Evolutionary conservation across 805 yeast genomes (phyloP).

Genomic region (Candida silvicultrix): DNA sequence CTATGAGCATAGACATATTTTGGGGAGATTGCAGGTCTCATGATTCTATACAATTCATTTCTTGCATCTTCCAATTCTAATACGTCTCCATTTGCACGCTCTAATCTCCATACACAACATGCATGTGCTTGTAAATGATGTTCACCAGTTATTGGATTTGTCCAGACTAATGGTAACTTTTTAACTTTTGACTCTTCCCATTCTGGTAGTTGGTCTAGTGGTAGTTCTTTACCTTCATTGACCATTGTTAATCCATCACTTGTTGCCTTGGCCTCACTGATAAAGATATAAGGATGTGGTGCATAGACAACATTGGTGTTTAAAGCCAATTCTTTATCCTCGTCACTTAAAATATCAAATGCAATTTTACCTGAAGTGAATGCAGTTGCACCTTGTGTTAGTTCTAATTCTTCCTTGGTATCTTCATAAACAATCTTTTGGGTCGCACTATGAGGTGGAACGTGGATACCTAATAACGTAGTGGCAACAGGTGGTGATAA

Average conservation of each 20-base stretch:
- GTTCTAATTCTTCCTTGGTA: conserved; percentile 53
- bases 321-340: conserved; percentile 69
- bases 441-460: conserved; percentile 61
- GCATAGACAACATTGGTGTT: conserved; percentile 82
- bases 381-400: conserved; percentile 85
- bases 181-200: conserved; percentile 82
- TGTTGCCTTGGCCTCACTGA: conserved; percentile 75
- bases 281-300: conserved; percentile 87
- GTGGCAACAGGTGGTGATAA: conserved; percentile 84
- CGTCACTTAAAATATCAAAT: conserved; percentile 56
- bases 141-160: conserved; percentile 78
- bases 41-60: conserved; percentile 58
- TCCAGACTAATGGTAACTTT: conserved; percentile 84
- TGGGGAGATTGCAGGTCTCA: conserved; percentile 85
- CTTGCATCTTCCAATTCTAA: conserved; percentile 71
- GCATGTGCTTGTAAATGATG: conserved; percentile 87
- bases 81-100: conserved; percentile 48
- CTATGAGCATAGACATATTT: conserved; percentile 69
- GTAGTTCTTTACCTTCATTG: conserved; percentile 66
- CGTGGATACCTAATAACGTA: conserved; percentile 75
- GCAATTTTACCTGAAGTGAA: conserved; percentile 83
- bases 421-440: conserved; percentile 64
- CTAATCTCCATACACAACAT: conserved; percentile 69
- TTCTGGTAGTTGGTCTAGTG: conserved; percentile 63
- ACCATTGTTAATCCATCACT: conserved; percentile 85